Evolutionary conservation across 805 yeast genomes (phyloP).

Genomic region (Candida montana): DNA sequence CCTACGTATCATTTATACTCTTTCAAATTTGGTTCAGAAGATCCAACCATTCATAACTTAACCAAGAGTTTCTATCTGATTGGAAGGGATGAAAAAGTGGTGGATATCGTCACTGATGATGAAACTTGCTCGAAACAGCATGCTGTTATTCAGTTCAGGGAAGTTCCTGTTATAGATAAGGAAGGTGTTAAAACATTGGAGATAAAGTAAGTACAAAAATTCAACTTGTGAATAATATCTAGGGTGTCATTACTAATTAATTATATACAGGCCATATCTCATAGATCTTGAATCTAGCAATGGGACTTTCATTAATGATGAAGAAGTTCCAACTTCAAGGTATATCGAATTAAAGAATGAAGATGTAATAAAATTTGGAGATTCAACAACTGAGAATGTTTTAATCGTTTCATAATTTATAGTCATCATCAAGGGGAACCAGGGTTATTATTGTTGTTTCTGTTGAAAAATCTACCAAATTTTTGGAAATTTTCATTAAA

Average conservation of each 20-base stretch:
- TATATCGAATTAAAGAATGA: slow-evolving; percentile 37
- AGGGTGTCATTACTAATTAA: background rate
- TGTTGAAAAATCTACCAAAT: slow-evolving; percentile 53
- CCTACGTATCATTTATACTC: slow-evolving; percentile 26
- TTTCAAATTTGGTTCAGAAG: slow-evolving; percentile 25
- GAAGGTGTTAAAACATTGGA: background rate
- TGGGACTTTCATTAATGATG: slow-evolving; percentile 40
- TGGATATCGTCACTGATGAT: slow-evolving; percentile 32
- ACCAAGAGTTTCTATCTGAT: slow-evolving; percentile 28
- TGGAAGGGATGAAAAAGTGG: slow-evolving; percentile 33
- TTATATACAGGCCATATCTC: slow-evolving; percentile 29
- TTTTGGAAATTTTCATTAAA: slow-evolving; percentile 53
- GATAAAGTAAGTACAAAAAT: slow-evolving; percentile 8
- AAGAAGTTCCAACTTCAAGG: slow-evolving; percentile 33
- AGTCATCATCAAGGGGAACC: background rate
- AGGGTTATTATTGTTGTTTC: slow-evolving; percentile 22
- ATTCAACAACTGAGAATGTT: slow-evolving; percentile 27
- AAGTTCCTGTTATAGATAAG: slow-evolving; percentile 5
- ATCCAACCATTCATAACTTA: slow-evolving; percentile 22
- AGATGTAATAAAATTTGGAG: slow-evolving; percentile 39
- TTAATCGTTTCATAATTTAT: slow-evolving; percentile 11
- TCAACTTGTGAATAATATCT: too few relatives aligned
- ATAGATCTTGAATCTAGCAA: slow-evolving; percentile 44
- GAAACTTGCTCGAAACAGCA: slow-evolving; percentile 41
- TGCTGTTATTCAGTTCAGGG: slow-evolving; percentile 42